phyloP scores from a whole-genome alignment of 176 grass and related monocot species.

The Oryza glaberrima region DNA sequence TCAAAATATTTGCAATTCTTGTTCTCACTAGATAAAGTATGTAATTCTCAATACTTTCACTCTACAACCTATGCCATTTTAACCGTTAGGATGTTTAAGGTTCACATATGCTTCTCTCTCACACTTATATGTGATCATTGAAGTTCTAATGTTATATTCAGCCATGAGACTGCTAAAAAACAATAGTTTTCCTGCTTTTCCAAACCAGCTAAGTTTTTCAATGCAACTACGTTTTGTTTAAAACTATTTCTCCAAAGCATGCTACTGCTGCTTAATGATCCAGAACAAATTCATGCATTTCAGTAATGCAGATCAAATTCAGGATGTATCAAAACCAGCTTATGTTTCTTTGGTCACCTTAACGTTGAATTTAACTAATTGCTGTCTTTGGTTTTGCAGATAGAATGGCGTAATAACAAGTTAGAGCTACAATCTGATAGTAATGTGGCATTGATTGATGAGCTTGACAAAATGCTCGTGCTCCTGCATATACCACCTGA shows the following conservation, averaged over 20 bases:
- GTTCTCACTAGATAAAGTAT: neutral
- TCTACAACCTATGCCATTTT: neutral
- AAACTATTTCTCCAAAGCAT: neutral
- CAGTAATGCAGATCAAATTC: neutral
- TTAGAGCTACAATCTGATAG: slow-evolving; percentile 89
- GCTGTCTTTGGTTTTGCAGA: slow-evolving; percentile 55
- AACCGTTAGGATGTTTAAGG: neutral
- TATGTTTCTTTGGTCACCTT: neutral
- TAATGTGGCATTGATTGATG: slow-evolving; percentile 82
- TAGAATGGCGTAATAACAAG: slow-evolving; percentile 93
- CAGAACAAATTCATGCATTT: neutral
- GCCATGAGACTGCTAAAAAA: slow-evolving; percentile 7
- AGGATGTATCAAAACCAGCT: neutral
- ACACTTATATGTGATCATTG: neutral
- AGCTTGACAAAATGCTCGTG: slow-evolving; percentile 81
- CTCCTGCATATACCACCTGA: slow-evolving; percentile 79
- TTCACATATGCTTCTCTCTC: slow-evolving; percentile 1
- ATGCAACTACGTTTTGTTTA: neutral
- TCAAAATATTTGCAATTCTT: neutral
- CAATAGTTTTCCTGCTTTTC: neutral
- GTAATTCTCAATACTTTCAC: neutral
- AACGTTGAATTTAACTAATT: slow-evolving; percentile 14
- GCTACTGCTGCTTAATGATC: neutral
- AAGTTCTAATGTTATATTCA: neutral
- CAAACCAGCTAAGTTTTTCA: neutral